Evolutionary conservation across 805 yeast genomes (phyloP), one percentile per base, ranked within the genome.

Genomic region (Nakazawaea holstii): DNA sequence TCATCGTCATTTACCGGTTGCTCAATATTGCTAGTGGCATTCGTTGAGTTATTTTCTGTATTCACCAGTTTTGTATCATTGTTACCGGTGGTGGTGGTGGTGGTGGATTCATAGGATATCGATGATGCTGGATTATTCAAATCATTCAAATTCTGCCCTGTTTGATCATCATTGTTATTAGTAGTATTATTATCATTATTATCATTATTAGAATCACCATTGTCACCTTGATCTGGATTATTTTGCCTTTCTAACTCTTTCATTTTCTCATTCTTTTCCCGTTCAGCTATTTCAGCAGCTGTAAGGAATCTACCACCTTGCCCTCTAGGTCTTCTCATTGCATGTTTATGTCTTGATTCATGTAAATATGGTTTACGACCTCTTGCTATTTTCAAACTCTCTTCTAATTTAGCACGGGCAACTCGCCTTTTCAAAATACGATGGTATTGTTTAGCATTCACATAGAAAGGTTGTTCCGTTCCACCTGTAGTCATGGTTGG

Each of bases 251-350:
- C 50, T 27, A 48, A 39, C 14, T 43, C 45, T 37, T 51, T 44
- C 48, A 53, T 41, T 26, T 58, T 59, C 51, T 60, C 61, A 9
- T 53, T 40, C 45, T 72, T 60, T 43, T 81, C 85, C 48, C 76
- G 67, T 56, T 84, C 90, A 4, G 87, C 89, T 46, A 86, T 85
- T 58, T 86, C 94, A 9, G 96, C 96, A 11, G 98, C 97, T 0
- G 99, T 94, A 50, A 94, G 68, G 56, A 94, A 94, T 51, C 99
- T 74, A 6, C 99, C 99, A 30, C 99, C 99, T 68, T 94, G 98
- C 27, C 99, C 99, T 57, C 99, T 80, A 13, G 99, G 98, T 63
- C 99, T 79, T 61, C 98, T 78, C 99, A 94, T 94, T 2, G 99
- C 99, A 64, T 94, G 99, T 63, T 94, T 92, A 64, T 94, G 99